Conservation (phyloP, 306 rosid species). For the Gynostemma pentaphyllum region DNA sequence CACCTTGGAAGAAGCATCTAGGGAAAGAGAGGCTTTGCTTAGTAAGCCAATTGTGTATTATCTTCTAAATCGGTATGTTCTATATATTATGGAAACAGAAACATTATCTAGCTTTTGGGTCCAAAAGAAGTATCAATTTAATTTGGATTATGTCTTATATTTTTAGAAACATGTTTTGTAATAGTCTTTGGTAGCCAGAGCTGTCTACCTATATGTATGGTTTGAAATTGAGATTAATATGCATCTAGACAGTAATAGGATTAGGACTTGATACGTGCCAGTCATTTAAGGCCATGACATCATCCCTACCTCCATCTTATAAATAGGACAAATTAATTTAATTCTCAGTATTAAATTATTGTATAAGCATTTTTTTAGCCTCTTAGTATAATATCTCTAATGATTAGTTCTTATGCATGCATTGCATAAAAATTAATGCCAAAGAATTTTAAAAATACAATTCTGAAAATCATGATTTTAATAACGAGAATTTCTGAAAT, state of each 20-base stretch:
- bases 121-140: not conserved
- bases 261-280: not conserved
- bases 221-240: not conserved
- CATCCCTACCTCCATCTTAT: not conserved
- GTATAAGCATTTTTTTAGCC: no score
- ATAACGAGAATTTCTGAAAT: no score
- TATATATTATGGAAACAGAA: not conserved
- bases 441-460: no score
- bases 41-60: slow-evolving; percentile 80
- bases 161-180: not conserved
- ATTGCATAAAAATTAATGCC: no score
- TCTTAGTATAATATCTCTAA: not conserved
- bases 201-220: not conserved
- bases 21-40: slow-evolving; percentile 85
- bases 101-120: not conserved
- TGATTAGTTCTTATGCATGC: not conserved
- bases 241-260: not conserved
- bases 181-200: not conserved
- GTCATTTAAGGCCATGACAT: not conserved
- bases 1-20: slow-evolving; percentile 74
- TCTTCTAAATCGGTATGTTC: slow-evolving; percentile 68
- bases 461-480: no score
- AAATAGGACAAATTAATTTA: not conserved
- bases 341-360: no score
- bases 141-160: not conserved